phyloP scores from a whole-genome alignment of 1,284 basidiomycete species.

The Thelephora terrestris region DNA sequence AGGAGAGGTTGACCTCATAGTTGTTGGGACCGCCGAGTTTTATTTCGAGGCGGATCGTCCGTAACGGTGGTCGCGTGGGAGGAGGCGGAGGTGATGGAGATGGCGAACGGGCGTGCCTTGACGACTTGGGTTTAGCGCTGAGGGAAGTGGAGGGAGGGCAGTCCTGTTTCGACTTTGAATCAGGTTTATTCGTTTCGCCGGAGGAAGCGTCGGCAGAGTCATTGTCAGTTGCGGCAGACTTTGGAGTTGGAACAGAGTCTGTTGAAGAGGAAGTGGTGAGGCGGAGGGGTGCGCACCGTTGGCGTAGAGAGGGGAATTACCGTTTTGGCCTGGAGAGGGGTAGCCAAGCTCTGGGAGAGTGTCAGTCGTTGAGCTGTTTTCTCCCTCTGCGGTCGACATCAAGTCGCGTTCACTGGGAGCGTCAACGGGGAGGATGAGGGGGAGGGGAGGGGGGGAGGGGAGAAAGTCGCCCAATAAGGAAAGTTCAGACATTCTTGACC shows the following conservation, averaged over 20 bases:
- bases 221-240: conserved; percentile 7
- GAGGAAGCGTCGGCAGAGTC: conserved; percentile 5
- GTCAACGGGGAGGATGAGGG: conserved; percentile 8
- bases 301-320: conserved; percentile 13
- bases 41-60: conserved; percentile 62
- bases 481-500: conserved; percentile 9
- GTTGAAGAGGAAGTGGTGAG: conserved; percentile 9
- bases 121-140: conserved; percentile 32
- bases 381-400: conserved; percentile 15
- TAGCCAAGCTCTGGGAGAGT: conserved; percentile 9
- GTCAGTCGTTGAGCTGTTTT: conserved; percentile 9
- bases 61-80: conserved; percentile 40
- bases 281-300: conserved; percentile 15
- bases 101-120: conserved; percentile 39
- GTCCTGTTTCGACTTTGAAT: conserved; percentile 19
- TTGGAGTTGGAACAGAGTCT: conserved; percentile 4
- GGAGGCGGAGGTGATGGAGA: conserved; percentile 51
- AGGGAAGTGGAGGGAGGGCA: conserved; percentile 14
- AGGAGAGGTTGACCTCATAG: conserved; percentile 59
- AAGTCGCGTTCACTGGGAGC: conserved; percentile 9
- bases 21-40: conserved; percentile 58
- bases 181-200: conserved; percentile 15
- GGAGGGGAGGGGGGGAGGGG: conserved; percentile 10
- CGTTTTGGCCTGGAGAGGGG: conserved; percentile 6
- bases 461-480: conserved; percentile 22